These are phyloP conservation scores for Starmera dryadoides DNA, from an alignment of 805 yeast genomes.

Conservation along the genomic window DNA sequence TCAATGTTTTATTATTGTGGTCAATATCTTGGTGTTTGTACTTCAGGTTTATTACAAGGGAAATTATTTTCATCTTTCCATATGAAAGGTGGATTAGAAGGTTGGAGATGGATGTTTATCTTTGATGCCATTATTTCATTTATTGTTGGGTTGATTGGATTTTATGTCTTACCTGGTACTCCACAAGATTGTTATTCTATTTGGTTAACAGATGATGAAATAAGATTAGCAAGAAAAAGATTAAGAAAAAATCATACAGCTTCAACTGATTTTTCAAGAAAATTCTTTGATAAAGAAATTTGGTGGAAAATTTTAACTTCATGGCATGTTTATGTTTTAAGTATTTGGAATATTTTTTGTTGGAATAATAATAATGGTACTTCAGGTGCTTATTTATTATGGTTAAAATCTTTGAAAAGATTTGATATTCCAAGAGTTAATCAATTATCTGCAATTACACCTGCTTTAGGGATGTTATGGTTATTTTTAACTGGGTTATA, in stretches of 20 bases:
- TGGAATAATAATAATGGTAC: slow-evolving; percentile 51
- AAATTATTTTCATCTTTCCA: slow-evolving; percentile 39
- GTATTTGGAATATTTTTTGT: slow-evolving; percentile 42
- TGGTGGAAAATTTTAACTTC: slow-evolving; percentile 46
- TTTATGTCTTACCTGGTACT: slow-evolving; percentile 54
- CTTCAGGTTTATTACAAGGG: slow-evolving; percentile 57
- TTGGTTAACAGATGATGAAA: slow-evolving; percentile 47
- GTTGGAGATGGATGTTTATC: slow-evolving; percentile 74
- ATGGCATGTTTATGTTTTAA: slow-evolving; percentile 50
- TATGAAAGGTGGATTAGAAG: slow-evolving; percentile 45
- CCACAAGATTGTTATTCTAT: slow-evolving; percentile 47
- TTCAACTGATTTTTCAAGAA: slow-evolving; percentile 16
- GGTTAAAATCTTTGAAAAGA: slow-evolving; percentile 39
- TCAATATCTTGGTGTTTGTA: slow-evolving; percentile 51
- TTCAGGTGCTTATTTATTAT: slow-evolving; percentile 33
- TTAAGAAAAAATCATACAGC: slow-evolving; percentile 26
- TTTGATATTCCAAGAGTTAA: slow-evolving; percentile 31
- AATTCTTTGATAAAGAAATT: slow-evolving; percentile 32
- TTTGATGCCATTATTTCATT: slow-evolving; percentile 56
- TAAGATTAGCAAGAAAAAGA: slow-evolving; percentile 39
- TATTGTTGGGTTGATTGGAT: slow-evolving; percentile 48
- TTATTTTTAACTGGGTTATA: slow-evolving; percentile 16
- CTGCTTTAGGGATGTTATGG: slow-evolving; percentile 39
- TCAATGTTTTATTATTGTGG: slow-evolving; percentile 57
- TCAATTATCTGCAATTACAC: slow-evolving; percentile 34